A percentile compares a stretch with the other conserved stretches of the same genome.
These are phyloP conservation scores for Colletotrichum aenigma DNA, from an alignment of 2,329 filamentous ascomycete genomes.

Conservation along the genomic window DNA sequence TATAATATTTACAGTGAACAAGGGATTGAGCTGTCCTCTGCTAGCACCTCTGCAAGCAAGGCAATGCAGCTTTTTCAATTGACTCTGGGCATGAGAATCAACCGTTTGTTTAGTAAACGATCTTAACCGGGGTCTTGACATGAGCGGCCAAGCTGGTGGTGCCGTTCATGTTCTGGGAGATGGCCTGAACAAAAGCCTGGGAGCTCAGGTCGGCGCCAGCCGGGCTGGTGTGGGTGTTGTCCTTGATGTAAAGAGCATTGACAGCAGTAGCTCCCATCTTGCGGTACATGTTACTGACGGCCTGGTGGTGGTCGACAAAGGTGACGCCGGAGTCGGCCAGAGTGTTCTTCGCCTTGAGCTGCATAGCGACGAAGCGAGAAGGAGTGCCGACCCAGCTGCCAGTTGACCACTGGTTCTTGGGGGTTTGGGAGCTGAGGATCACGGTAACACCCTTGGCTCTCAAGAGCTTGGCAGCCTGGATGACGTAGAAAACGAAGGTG, in stretches of 20 bases:
- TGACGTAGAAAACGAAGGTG: constrained; percentile 65
- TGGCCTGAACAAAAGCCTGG: constrained; percentile 50
- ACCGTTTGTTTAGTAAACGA: constrained; percentile 5
- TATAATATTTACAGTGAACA: neutral
- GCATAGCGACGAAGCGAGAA: constrained; percentile 60
- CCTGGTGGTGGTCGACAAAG: constrained; percentile 64
- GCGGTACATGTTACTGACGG: constrained; percentile 57
- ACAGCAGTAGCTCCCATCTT: constrained; percentile 53
- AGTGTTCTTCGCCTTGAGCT: constrained; percentile 36
- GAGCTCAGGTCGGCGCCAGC: constrained; percentile 59
- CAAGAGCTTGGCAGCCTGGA: constrained; percentile 58
- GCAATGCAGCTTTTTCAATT: neutral
- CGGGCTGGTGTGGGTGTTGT: constrained; percentile 67
- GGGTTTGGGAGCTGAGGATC: constrained; percentile 61
- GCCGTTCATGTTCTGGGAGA: constrained; percentile 32
- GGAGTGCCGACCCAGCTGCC: constrained; percentile 53
- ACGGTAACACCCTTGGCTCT: constrained; percentile 64
- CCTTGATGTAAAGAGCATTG: constrained; percentile 58
- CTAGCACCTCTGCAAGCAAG: neutral
- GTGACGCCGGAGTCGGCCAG: constrained; percentile 40
- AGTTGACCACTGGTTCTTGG: constrained; percentile 63
- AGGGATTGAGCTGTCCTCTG: neutral
- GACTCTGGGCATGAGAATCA: neutral
- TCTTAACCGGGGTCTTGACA: constrained; percentile 25
- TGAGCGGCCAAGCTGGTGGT: constrained; percentile 26